Percentiles rank a stretch among this genome's conserved stretches.
Conservation (phyloP, 2,329 filamentous ascomycete species). For the Stagonosporopsis vannaccii region DNA sequence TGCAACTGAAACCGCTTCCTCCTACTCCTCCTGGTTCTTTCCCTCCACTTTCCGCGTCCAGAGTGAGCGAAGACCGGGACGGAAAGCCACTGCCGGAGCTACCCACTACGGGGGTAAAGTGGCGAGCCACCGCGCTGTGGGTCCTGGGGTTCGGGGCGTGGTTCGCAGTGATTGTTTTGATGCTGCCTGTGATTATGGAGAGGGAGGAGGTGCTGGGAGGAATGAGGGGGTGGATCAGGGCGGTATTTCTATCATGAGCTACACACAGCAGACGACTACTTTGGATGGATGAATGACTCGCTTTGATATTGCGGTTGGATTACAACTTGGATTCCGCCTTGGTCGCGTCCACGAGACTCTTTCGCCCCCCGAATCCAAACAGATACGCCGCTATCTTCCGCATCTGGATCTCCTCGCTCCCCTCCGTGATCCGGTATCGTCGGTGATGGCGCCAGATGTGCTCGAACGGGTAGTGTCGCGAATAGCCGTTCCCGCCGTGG, state of each 20-base stretch:
- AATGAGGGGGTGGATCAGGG: conserved; percentile 17
- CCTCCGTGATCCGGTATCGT: conserved; percentile 69
- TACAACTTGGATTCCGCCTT: conserved; percentile 43
- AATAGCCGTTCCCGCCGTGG: conserved; percentile 67
- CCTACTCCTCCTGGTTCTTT: not conserved
- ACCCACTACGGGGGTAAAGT: conserved; percentile 6
- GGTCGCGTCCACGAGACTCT: conserved; percentile 48
- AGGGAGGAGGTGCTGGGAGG: conserved; percentile 37
- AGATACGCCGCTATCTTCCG: conserved; percentile 68
- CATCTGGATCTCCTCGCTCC: conserved; percentile 72
- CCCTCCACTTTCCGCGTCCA: not conserved
- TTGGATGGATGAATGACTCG: not conserved
- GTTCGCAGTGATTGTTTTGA: conserved; percentile 35
- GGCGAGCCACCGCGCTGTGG: conserved; percentile 21
- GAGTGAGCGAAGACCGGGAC: not conserved
- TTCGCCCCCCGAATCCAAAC: conserved; percentile 61
- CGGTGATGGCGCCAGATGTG: conserved; percentile 72
- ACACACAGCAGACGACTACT: too few species aligned
- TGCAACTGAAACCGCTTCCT: conserved; percentile 24
- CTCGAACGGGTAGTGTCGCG: conserved; percentile 66
- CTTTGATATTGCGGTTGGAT: not conserved
- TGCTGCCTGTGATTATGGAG: conserved; percentile 38
- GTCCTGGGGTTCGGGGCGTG: conserved; percentile 26
- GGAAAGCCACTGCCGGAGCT: conserved; percentile 24
- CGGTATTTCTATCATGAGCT: too few species aligned